Evolutionary conservation across 2,329 filamentous ascomycete species (phyloP), one percentile per base, ranked within the genome.

Genomic region (Zasmidium angulare): DNA sequence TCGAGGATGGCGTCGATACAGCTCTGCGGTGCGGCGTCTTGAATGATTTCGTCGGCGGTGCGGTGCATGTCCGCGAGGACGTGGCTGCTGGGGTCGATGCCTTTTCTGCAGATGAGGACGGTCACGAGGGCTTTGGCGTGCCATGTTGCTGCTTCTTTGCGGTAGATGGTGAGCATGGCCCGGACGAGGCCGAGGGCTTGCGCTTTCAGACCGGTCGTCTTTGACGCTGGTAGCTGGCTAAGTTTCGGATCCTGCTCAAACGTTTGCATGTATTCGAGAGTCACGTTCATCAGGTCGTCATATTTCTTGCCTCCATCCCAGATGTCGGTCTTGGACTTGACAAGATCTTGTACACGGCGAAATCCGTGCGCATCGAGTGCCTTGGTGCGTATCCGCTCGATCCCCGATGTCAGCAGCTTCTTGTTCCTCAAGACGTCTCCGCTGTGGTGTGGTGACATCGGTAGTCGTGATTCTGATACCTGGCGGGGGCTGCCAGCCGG

Each of bases 331-430:
- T 81, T 84, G 59, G 89, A 87, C 63, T 88, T 86, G 60, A 91
- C 82, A 64, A 92, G 82, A 43, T 87, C 87, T 72, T 93, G 89
- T 51, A 93, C 79, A 69, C 90, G 89, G 55, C 89, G 85, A 80
- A 93, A 91, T 58, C 89, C 89, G 70, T 92, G 89, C 2, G 90
- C 89, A 70, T 93, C 90, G n/a, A 93, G 82, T 0, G 85, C 85
- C 67, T 86, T 85, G 26, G 84, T 81, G 66, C 86, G 86, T 66
- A 93, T 87, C 63, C 89, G 89, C 53, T 86, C 79, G 65, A 93
- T 89, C 52, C 88, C 90, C 67, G 89, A 92, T 29, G 88, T 84
- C 3, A 93, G 81, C 22, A 93, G 78, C 48, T 87, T 84, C 7
- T 72, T 76, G 63, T 75, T 80, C 63, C 75, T 79, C 58, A 74